Evolutionary conservation across 2,329 filamentous ascomycete genomes (phyloP).

Genomic region (Thielaviopsis populi): DNA sequence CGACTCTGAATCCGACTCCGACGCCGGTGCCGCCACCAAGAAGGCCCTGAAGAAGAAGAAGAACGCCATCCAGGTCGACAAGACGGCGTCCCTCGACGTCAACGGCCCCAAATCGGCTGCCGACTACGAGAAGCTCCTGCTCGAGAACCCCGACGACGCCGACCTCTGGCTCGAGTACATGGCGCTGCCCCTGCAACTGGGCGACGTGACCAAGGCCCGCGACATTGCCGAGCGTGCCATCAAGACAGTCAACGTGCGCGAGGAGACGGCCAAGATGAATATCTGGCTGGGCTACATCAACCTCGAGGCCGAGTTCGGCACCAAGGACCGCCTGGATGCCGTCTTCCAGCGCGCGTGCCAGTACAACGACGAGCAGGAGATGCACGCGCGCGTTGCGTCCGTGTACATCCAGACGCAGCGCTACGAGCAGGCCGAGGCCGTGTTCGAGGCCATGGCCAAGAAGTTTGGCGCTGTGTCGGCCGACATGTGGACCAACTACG

Average conservation of each 20-base stretch:
- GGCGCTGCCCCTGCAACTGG: conserved; percentile 92
- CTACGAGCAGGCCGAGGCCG: conserved; percentile 68
- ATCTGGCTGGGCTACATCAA: conserved; percentile 93
- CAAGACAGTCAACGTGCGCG: conserved; percentile 76
- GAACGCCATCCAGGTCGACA: conserved; percentile 66
- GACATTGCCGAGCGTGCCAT: conserved; percentile 83
- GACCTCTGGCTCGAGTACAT: conserved; percentile 93
- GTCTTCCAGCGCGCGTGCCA: conserved; percentile 86
- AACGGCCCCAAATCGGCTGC: conserved; percentile 78
- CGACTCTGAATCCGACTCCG: conserved; percentile 33
- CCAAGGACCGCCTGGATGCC: conserved; percentile 64
- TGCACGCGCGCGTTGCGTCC: conserved; percentile 77
- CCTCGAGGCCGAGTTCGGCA: conserved; percentile 80
- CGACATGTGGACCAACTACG: conserved; percentile 86
- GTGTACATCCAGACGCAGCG: conserved; percentile 92
- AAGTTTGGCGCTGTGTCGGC: conserved; percentile 73
- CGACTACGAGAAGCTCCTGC: conserved; percentile 84
- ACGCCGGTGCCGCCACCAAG: conserved; percentile 42
- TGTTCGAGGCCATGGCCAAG: conserved; percentile 77
- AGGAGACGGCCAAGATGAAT: conserved; percentile 85
- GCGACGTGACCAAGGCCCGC: conserved; percentile 75
- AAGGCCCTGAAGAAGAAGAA: conserved; percentile 39
- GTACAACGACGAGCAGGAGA: conserved; percentile 81
- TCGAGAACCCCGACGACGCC: conserved; percentile 88
- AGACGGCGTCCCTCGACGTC: conserved; percentile 79